Conservation (phyloP, 2,329 filamentous ascomycete genomes). For the Paraphaeosphaeria minitans region DNA sequence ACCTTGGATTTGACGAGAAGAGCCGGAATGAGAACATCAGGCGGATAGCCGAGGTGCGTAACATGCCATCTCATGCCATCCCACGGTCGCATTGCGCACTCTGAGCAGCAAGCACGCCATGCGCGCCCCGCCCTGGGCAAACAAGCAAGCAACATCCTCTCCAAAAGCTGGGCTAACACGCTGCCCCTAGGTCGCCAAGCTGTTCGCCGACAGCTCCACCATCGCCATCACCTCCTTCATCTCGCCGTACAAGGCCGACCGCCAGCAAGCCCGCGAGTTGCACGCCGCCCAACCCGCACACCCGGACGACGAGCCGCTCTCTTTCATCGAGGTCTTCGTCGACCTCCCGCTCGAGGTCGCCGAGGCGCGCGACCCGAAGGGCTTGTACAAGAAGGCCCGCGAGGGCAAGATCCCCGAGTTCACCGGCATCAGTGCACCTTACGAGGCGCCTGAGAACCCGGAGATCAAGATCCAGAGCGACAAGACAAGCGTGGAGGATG, state of each 20-base stretch:
- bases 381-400: conserved; percentile 94
- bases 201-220: conserved; percentile 89
- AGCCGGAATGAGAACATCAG: conserved; percentile 98
- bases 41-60: conserved; percentile 77
- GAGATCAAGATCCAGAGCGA: conserved; percentile 88
- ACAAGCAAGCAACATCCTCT: neutral
- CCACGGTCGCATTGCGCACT: conserved; percentile 10
- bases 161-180: neutral
- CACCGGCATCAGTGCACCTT: conserved; percentile 92
- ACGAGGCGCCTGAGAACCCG: conserved; percentile 83
- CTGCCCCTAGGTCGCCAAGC: conserved; percentile 77
- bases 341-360: conserved; percentile 91
- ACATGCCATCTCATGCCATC: neutral
- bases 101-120: conserved; percentile 22
- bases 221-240: conserved; percentile 96
- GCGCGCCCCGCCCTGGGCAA: conserved; percentile 10
- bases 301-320: conserved; percentile 67
- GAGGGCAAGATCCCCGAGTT: conserved; percentile 96
- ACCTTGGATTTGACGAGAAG: conserved; percentile 89
- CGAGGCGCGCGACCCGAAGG: conserved; percentile 95
- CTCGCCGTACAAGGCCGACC: conserved; percentile 88
- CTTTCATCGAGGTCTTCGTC: conserved; percentile 93
- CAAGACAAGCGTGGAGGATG: conserved; percentile 84
- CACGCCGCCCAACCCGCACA: conserved; percentile 64
- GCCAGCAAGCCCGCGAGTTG: conserved; percentile 78